Base-by-base conservation (phyloP, 371 early-diverging fungal species). In the Blastocladiella emersonii region DNA sequence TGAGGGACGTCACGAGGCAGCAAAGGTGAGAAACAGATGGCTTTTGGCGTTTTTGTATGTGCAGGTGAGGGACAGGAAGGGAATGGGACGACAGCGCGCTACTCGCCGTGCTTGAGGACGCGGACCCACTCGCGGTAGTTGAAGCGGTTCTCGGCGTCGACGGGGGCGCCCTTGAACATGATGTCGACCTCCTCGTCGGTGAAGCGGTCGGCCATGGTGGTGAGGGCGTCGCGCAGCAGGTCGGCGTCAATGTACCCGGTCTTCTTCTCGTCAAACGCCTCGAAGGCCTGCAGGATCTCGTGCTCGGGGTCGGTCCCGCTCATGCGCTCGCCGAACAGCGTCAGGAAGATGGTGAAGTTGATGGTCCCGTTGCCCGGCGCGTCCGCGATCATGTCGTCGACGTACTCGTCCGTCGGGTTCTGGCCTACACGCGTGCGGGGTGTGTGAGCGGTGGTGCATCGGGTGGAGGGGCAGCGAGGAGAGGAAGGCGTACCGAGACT, bases 51-150 rank as follows among this genome's bases (percentile, higher is more conserved):
- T 39, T 39, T 13, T 39, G 39, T 5, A 5, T 39, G 8, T 39
- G 5, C 39, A 39, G 8, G 13, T 5, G 13, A 39, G 13, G 13
- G 39, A 39, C 39, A 39, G 13, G 8, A 39, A 39, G 13, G 39
- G 8, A 8, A 13, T 8, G 39, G 39, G 39, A n/a, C n/a, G n/a
- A n/a, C n/a, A n/a, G n/a, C n/a, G n/a, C n/a, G 39, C 74, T 66
- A 91, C 73, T 94, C 94, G 56, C 95, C 93, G 67, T 94, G 93
- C 75, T 94, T 96, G 49, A 96, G 76, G 23, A 92, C 88, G 61
- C 91, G 77, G 0, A 90, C 91, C 76, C 90, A 94, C 61, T 92
- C 90, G 34, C 85, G 78, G 73, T 96, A 96, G 73, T 93, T 87
- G 72, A 95, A 91, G 60, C 85, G 78, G 34, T 87, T 86, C 21